phyloP scores from a whole-genome alignment of 73 alveolate species.

The Paramecium sexaurelia region DNA sequence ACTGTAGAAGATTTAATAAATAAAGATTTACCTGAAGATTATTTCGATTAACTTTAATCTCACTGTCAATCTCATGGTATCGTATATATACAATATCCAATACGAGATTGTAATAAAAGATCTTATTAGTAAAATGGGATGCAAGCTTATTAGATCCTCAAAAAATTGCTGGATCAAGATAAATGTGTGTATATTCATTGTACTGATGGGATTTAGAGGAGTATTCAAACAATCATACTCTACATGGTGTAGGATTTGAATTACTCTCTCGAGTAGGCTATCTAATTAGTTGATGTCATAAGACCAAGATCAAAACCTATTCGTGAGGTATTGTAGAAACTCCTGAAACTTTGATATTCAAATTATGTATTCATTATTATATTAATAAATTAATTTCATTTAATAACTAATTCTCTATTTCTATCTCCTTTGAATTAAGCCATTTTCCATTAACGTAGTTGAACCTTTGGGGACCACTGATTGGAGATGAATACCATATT shows the following conservation, averaged over 20 bases:
- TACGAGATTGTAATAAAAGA: background rate
- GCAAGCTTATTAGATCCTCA: background rate
- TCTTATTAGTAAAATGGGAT: background rate
- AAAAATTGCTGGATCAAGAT: background rate
- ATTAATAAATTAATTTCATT: background rate
- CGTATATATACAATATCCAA: background rate
- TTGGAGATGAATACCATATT: conserved; percentile 71
- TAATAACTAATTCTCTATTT: background rate
- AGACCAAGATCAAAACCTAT: conserved; percentile 29
- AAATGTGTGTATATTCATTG: background rate
- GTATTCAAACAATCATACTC: conserved; percentile 23
- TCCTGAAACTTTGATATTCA: background rate
- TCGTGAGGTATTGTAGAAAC: background rate
- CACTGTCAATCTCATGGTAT: background rate
- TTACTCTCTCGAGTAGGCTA: background rate
- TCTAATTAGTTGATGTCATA: background rate
- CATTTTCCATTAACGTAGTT: conserved; percentile 38
- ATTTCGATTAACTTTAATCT: background rate
- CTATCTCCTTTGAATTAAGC: background rate
- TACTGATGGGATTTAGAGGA: conserved; percentile 38
- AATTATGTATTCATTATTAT: background rate
- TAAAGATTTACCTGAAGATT: conserved; percentile 20
- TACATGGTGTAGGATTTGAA: background rate
- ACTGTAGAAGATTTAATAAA: background rate
- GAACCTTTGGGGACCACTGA: conserved; percentile 72